Percentiles rank a stretch among this genome's conserved stretches.
Conservation (phyloP, 1,284 basidiomycete species). For the Boletus hoseneyae region DNA sequence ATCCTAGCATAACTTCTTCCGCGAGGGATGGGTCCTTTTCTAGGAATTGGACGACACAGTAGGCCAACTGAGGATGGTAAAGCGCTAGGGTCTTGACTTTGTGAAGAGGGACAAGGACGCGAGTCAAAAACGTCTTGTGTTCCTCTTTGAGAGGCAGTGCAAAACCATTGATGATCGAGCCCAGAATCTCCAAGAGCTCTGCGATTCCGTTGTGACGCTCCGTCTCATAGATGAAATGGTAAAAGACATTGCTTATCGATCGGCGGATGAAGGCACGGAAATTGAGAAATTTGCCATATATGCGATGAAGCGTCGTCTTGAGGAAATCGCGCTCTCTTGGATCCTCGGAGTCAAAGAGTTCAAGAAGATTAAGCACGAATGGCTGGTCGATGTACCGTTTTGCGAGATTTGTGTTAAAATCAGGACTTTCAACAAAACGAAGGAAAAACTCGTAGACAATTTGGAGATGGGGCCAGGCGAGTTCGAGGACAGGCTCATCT, state of each 20-base stretch:
- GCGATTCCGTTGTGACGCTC: slow-evolving; percentile 99
- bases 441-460: slow-evolving; percentile 99
- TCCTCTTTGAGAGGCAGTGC: slow-evolving; percentile 98
- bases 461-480: slow-evolving; percentile 99
- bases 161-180: slow-evolving; percentile 99
- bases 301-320: slow-evolving; percentile 98
- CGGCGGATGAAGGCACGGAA: slow-evolving; percentile 97
- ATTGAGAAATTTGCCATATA: slow-evolving; percentile 99
- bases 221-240: slow-evolving; percentile 98
- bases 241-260: slow-evolving; percentile 99
- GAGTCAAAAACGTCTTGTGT: slow-evolving; percentile 97
- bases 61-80: slow-evolving; percentile 98
- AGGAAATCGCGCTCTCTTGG: slow-evolving; percentile 98
- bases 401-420: slow-evolving; percentile 98
- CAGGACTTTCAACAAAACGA: slow-evolving; percentile 95
- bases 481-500: slow-evolving; percentile 97
- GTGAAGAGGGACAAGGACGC: slow-evolving; percentile 95
- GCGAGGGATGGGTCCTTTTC: slow-evolving; percentile 95
- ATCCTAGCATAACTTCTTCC: slow-evolving; percentile 93
- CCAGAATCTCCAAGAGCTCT: slow-evolving; percentile 96
- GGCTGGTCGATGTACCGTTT: slow-evolving; percentile 97
- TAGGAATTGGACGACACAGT: slow-evolving; percentile 98
- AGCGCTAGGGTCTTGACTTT: slow-evolving; percentile 97
- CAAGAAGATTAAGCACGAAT: slow-evolving; percentile 95
- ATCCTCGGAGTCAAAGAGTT: slow-evolving; percentile 99